Percentiles rank a stretch among this genome's conserved stretches.
These are phyloP conservation scores for Cladosporium sphaerospermum DNA, from an alignment of 2,329 filamentous ascomycete species.

Conservation along the genomic window DNA sequence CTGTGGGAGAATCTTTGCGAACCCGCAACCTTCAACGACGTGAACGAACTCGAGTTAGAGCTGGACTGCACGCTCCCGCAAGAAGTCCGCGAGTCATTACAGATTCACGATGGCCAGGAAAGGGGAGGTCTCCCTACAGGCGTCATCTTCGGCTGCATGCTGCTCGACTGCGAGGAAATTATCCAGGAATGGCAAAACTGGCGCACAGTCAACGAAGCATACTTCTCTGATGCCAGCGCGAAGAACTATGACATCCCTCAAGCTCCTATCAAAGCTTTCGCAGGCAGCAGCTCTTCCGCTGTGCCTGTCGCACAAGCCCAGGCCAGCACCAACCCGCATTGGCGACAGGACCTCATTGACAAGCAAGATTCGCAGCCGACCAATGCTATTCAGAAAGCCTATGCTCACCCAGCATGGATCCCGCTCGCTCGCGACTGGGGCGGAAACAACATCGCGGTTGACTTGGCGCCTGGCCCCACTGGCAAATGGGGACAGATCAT, in stretches of 20 bases:
- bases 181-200: slow-evolving; percentile 97
- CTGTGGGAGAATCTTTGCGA: slow-evolving; percentile 90
- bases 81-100: slow-evolving; percentile 86
- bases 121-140: slow-evolving; percentile 85
- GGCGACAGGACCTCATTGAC: slow-evolving; percentile 77
- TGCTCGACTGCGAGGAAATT: slow-evolving; percentile 96
- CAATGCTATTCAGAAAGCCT: slow-evolving; percentile 82
- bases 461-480: slow-evolving; percentile 80
- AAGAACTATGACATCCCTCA: slow-evolving; percentile 51
- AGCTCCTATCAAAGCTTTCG: slow-evolving; percentile 64
- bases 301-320: slow-evolving; percentile 32
- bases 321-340: slow-evolving; percentile 44
- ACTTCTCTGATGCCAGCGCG: slow-evolving; percentile 55
- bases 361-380: slow-evolving; percentile 84
- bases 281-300: slow-evolving; percentile 55
- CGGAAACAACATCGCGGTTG: slow-evolving; percentile 92
- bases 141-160: slow-evolving; percentile 88
- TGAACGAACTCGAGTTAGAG: slow-evolving; percentile 95
- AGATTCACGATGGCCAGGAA: slow-evolving; percentile 94
- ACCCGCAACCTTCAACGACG: slow-evolving; percentile 84
- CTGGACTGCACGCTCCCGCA: slow-evolving; percentile 89
- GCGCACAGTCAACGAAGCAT: slow-evolving; percentile 88
- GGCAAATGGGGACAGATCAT: slow-evolving; percentile 97
- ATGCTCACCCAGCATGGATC: slow-evolving; percentile 92
- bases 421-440: slow-evolving; percentile 96